phyloP scores from a whole-genome alignment of 257 asterid genomes.

The Penstemon eatonii region DNA sequence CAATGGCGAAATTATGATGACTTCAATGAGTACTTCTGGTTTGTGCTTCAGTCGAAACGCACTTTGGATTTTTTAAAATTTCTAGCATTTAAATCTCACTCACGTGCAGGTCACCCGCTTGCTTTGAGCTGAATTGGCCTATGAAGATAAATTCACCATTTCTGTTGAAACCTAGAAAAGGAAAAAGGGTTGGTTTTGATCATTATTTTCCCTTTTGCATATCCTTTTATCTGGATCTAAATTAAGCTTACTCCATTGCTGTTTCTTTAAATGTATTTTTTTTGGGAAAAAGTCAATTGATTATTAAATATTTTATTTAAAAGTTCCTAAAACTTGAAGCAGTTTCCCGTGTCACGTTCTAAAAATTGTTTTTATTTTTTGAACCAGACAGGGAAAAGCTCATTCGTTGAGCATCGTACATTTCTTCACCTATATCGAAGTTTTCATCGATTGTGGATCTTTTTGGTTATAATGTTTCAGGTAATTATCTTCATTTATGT shows the following conservation, averaged over 20 bases:
- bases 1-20: slow-evolving; percentile 96
- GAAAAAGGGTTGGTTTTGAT: slow-evolving; percentile 78
- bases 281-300: no score
- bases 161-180: slow-evolving; percentile 55
- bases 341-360: background rate
- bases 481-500: slow-evolving; percentile 33
- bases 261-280: background rate
- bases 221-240: slow-evolving; percentile 2
- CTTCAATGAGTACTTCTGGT: slow-evolving; percentile 97
- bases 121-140: slow-evolving; percentile 92
- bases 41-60: slow-evolving; percentile 20
- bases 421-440: slow-evolving; percentile 91
- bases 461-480: slow-evolving; percentile 92
- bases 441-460: slow-evolving; percentile 98
- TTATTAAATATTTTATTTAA: slow-evolving; percentile 5
- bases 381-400: slow-evolving; percentile 82
- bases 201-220: slow-evolving; percentile 18
- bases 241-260: background rate
- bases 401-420: slow-evolving; percentile 97
- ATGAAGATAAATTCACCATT: slow-evolving; percentile 66
- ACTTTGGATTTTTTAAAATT: slow-evolving; percentile 8
- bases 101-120: slow-evolving; percentile 78
- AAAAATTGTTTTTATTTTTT: slow-evolving; percentile 13
- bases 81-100: slow-evolving; percentile 16
- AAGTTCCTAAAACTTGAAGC: background rate